These are phyloP conservation scores for Ophiosphaerella herpotricha DNA, from an alignment of 2,329 filamentous ascomycete genomes.

Conservation along the genomic window DNA sequence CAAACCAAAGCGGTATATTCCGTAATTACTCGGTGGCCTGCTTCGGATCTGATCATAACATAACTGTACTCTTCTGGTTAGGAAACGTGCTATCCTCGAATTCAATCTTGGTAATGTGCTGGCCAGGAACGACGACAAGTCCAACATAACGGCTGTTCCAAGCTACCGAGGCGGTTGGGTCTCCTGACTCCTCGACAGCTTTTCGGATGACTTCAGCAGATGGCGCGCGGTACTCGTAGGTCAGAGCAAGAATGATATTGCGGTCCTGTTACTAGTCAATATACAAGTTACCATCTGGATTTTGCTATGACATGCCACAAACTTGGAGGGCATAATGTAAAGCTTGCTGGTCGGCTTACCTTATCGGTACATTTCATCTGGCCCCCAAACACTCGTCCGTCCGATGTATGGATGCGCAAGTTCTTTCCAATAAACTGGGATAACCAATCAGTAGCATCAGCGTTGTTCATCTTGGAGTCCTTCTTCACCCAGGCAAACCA, in stretches of 20 bases:
- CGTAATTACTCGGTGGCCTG: not conserved
- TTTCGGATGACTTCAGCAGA: slow-evolving; percentile 49
- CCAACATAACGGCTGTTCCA: slow-evolving; percentile 88
- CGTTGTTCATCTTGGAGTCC: slow-evolving; percentile 52
- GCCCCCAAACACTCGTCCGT: slow-evolving; percentile 86
- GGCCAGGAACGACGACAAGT: slow-evolving; percentile 84
- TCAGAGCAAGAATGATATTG: slow-evolving; percentile 83
- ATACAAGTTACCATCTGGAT: not conserved
- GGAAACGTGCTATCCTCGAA: slow-evolving; percentile 65
- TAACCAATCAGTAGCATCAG: slow-evolving; percentile 62
- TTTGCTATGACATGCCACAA: not conserved
- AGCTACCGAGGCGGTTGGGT: slow-evolving; percentile 61
- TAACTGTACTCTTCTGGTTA: slow-evolving; percentile 27
- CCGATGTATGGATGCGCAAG: slow-evolving; percentile 77
- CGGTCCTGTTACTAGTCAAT: slow-evolving; percentile 63
- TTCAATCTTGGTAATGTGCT: slow-evolving; percentile 86
- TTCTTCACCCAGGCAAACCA: slow-evolving; percentile 26
- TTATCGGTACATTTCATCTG: slow-evolving; percentile 94
- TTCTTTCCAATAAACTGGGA: slow-evolving; percentile 74
- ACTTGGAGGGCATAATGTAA: not conserved
- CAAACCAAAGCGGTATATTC: no score
- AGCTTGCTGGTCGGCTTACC: slow-evolving; percentile 57
- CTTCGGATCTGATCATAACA: slow-evolving; percentile 18
- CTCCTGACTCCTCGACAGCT: slow-evolving; percentile 37
- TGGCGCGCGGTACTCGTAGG: slow-evolving; percentile 87